These are phyloP conservation scores for Chondrus crispus DNA, from an alignment of 23 red algal species.

Conservation along the genomic window DNA sequence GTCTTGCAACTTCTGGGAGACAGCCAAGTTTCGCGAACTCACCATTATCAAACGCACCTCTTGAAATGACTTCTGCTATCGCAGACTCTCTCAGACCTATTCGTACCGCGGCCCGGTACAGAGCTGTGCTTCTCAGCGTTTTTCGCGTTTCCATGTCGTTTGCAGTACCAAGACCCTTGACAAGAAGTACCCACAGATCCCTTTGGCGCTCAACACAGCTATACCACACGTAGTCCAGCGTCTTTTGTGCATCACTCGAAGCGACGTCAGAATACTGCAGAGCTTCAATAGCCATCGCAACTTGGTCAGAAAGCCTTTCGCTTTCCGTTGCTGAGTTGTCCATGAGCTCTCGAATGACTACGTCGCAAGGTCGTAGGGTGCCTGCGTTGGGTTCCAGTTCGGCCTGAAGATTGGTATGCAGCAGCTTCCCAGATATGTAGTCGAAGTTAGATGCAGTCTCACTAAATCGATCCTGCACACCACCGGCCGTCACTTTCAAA, in stretches of 20 bases:
- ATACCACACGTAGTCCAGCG: constrained; percentile 46
- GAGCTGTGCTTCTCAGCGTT: constrained; percentile 19
- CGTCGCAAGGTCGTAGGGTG: neutral
- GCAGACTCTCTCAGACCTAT: neutral
- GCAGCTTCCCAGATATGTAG: constrained; percentile 5
- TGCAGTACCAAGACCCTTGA: neutral
- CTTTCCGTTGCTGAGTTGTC: constrained; percentile 34
- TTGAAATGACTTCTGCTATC: constrained; percentile 5
- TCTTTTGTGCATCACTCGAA: neutral
- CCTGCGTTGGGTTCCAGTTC: neutral
- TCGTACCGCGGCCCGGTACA: constrained; percentile 26
- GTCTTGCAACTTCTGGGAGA: neutral
- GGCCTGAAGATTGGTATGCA: constrained; percentile 19
- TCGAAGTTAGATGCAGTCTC: neutral
- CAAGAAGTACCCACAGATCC: constrained; percentile 27
- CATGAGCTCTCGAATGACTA: constrained; percentile 16
- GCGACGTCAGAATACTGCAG: constrained; percentile 5
- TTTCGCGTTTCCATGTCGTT: constrained; percentile 29
- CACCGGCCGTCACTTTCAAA: neutral
- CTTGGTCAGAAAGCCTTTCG: constrained; percentile 11
- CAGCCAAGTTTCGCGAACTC: constrained; percentile 22
- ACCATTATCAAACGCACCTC: neutral
- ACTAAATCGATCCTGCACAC: neutral
- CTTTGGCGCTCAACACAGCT: constrained; percentile 50
- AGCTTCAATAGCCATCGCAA: constrained; percentile 13